phyloP scores from a whole-genome alignment of 1,139 yeast species.

The Lodderomyces metapsilosis region DNA sequence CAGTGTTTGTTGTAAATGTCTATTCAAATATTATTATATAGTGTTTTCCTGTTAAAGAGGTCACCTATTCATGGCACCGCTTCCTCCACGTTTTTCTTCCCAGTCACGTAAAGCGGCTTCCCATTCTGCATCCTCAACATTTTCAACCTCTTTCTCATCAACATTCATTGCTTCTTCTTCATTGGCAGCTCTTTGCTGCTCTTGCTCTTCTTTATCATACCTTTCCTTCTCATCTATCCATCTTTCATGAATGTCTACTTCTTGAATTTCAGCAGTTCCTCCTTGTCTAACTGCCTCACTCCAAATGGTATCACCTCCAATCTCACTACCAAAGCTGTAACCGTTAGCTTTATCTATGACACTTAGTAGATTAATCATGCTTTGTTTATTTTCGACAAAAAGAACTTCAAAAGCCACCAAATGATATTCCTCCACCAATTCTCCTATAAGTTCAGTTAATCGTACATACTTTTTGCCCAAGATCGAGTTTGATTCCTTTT shows the following conservation, averaged over 20 bases:
- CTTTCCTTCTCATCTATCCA: constrained; percentile 87
- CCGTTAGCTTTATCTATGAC: constrained; percentile 90
- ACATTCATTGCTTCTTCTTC: neutral
- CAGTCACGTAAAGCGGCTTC: constrained; percentile 62
- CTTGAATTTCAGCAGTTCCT: constrained; percentile 27
- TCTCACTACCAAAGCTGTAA: constrained; percentile 86
- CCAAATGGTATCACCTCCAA: constrained; percentile 97
- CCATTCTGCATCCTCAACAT: constrained; percentile 68
- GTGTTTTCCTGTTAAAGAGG: no score
- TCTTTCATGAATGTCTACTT: constrained; percentile 83
- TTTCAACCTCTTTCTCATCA: neutral
- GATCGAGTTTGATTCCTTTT: constrained; percentile 63
- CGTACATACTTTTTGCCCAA: constrained; percentile 64
- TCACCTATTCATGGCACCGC: constrained; percentile 10
- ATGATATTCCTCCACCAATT: constrained; percentile 82
- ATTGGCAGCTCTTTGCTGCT: constrained; percentile 17
- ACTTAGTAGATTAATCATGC: constrained; percentile 80
- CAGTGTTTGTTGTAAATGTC: no score
- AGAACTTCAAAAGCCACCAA: constrained; percentile 87
- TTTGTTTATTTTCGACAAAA: constrained; percentile 84
- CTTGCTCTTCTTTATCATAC: constrained; percentile 43
- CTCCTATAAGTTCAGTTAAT: constrained; percentile 77
- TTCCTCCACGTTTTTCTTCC: constrained; percentile 38
- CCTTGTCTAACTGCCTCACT: constrained; percentile 90
- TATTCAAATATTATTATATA: no score